Base-by-base conservation (phyloP, 2,329 filamentous ascomycete genomes). In the Monosporascus sp. region DNA sequence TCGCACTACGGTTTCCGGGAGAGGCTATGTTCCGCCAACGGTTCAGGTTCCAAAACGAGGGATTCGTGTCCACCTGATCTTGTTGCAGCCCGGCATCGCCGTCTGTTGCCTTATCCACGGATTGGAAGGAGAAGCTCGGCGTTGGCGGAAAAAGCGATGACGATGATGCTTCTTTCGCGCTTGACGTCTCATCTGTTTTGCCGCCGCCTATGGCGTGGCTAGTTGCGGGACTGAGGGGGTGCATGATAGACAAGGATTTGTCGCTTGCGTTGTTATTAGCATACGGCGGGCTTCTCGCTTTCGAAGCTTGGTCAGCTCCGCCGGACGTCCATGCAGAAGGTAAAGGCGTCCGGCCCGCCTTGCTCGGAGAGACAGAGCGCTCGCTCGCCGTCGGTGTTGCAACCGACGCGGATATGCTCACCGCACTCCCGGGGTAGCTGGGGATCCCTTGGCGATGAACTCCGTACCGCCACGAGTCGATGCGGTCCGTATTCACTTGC, bases 391-490 rank as follows among this genome's bases (percentile, higher is more conserved):
- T 65, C 0, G 76, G 68, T 1, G 73, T 73, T 27, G 67, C 66
- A 6, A 66, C 52, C 2, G 62, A 52, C 24, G 73, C 66, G 26
- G 72, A 70, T 48, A 67, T 19, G 24, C 43, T 46, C 9, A 46
- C 43, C 8, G 43, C 11, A n/a, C 43, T 46, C 22, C 43, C 68
- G 1, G 71, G 68, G 17, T 74, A 68, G 11, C 68, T 61, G 37
- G 65, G 60, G 41, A 60, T 58, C 7, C 64, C 63, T 52, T 69
- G 71, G 19, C 72, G 70, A 46, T 81, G 79, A 14, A 85, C 74
- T 20, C 78, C 79, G 52, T 95, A 90, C 3, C 92, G 84, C 93
- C 93, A 99, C 49, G 84, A 88, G 59, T 95, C 79, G 59, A 97
- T 97, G 17, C 89, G 82, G 58, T 97, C 93, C 1, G 86, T 76